phyloP scores from a whole-genome alignment of 768 basidiomycete species.

The Lactifluus hygrophoroides region DNA sequence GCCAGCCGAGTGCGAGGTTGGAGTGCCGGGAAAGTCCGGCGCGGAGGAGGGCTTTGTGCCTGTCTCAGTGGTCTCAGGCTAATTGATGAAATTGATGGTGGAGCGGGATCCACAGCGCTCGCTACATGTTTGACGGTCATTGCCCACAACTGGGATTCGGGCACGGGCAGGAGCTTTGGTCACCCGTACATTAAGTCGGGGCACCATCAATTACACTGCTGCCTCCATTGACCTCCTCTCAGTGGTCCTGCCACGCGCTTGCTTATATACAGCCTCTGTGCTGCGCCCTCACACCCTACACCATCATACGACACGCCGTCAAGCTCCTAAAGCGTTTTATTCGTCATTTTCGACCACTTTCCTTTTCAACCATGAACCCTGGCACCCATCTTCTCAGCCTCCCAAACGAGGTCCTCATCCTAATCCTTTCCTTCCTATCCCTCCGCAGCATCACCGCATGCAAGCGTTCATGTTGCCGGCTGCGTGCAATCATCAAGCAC shows the following conservation, averaged over 20 bases:
- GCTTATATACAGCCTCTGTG: background rate
- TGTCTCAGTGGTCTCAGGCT: no score
- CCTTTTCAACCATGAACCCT: background rate
- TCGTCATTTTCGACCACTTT: no score
- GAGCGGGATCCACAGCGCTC: no score
- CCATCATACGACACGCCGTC: background rate
- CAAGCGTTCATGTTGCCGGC: background rate
- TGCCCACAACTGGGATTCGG: background rate
- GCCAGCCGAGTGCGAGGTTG: no score
- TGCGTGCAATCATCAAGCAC: background rate
- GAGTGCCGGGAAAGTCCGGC: no score
- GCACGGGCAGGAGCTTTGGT: background rate
- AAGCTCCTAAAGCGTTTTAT: background rate
- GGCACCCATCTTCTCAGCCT: background rate
- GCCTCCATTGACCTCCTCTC: background rate
- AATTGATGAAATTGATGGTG: no score
- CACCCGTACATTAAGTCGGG: background rate
- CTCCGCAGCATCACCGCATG: background rate
- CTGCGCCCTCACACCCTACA: background rate
- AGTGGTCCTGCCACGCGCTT: background rate
- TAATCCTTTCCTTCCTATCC: background rate
- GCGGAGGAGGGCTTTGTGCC: no score
- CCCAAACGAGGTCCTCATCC: conserved; percentile 3
- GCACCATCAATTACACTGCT: background rate
- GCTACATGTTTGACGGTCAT: no score